phyloP scores from a whole-genome alignment of 345 rosid genomes.

The Triadica sebifera region DNA sequence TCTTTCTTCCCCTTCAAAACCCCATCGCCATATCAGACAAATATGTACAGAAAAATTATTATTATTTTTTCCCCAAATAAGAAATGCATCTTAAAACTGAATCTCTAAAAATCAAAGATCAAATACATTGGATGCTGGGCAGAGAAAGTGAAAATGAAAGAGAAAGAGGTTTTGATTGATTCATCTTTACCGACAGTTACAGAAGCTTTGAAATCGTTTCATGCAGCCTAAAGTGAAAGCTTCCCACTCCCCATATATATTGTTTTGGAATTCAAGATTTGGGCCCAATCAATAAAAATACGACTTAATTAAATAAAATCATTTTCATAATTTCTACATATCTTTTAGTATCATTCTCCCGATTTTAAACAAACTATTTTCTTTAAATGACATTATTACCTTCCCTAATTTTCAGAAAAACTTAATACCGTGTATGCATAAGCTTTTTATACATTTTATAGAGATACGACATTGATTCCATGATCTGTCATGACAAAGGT shows the following conservation, averaged over 20 bases:
- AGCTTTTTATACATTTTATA: too few species aligned
- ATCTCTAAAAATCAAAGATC: background rate
- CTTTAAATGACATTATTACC: too few species aligned
- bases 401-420: too few species aligned
- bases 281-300: too few species aligned
- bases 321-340: too few species aligned
- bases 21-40: too few species aligned
- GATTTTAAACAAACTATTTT: too few species aligned
- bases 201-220: background rate
- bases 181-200: slow-evolving; percentile 10
- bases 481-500: too few species aligned
- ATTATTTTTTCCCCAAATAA: background rate
- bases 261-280: background rate
- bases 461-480: too few species aligned
- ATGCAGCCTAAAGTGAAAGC: background rate
- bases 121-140: background rate
- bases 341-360: too few species aligned
- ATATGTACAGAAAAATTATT: background rate
- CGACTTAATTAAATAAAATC: too few species aligned
- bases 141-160: background rate
- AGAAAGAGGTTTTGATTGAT: background rate
- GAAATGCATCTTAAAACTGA: background rate
- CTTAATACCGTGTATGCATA: too few species aligned
- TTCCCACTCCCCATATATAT: background rate
- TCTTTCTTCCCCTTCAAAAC: background rate